These are phyloP conservation scores for Cystobasidium slooffiae DNA, from an alignment of 1,284 basidiomycete species.

Conservation along the genomic window DNA sequence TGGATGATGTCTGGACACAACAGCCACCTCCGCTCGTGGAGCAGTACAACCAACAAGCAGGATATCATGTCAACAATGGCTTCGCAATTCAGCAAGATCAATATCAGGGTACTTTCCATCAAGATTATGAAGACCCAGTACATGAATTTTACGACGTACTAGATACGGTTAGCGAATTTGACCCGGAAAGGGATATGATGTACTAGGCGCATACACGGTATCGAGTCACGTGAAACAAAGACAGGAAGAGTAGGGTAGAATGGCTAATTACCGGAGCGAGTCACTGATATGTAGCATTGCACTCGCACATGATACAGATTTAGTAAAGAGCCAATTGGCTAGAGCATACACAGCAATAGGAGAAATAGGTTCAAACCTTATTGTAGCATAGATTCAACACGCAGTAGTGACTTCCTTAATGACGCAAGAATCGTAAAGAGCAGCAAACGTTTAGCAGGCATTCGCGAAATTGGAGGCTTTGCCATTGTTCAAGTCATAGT, in stretches of 20 bases:
- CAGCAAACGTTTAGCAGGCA: neutral
- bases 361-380: too few species aligned
- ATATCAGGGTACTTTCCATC: too few species aligned
- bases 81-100: neutral
- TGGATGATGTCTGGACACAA: neutral
- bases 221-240: neutral
- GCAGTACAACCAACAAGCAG: too few species aligned
- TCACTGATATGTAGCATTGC: too few species aligned
- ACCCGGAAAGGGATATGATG: neutral
- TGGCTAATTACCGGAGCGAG: too few species aligned
- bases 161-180: neutral
- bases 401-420: neutral
- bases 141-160: neutral
- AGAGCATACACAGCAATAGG: too few species aligned
- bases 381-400: neutral
- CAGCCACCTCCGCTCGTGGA: too few species aligned
- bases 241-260: neutral
- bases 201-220: neutral
- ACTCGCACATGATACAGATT: too few species aligned
- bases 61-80: neutral
- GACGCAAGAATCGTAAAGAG: neutral
- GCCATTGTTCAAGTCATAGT: too few species aligned
- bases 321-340: too few species aligned
- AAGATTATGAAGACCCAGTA: neutral
- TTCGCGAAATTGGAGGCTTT: too few species aligned